A percentile compares a stretch with the other conserved stretches of the same genome.
These are phyloP conservation scores for Cucurbita moschata DNA, from an alignment of 306 rosid genomes.

Conservation along the genomic window DNA sequence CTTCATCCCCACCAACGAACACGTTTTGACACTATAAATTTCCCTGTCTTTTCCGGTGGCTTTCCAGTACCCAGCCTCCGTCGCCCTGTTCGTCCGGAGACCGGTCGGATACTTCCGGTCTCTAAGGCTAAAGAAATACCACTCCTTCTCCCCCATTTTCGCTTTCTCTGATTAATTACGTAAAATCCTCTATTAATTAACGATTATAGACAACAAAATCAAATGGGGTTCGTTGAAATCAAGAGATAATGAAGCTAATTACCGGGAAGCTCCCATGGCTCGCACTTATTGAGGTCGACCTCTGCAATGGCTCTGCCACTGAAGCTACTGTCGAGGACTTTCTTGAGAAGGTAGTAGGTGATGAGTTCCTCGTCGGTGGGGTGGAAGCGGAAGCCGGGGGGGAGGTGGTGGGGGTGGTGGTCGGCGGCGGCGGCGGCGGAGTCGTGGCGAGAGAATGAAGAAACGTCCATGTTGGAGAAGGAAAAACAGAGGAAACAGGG, in stretches of 20 bases:
- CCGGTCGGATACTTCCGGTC: constrained; percentile 95
- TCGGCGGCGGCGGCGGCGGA: background rate
- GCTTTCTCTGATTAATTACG: constrained; percentile 45
- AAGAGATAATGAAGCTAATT: background rate
- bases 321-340: constrained; percentile 63
- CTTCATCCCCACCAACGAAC: constrained; percentile 88
- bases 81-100: constrained; percentile 69
- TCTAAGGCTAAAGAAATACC: constrained; percentile 83
- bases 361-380: constrained; percentile 94
- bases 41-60: constrained; percentile 94
- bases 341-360: constrained; percentile 75
- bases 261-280: constrained; percentile 98
- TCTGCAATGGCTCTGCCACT: constrained; percentile 79
- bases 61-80: constrained; percentile 98
- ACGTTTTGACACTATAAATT: constrained; percentile 59
- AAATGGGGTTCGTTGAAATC: too few relatives aligned
- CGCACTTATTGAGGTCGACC: constrained; percentile 95
- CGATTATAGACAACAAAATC: too few relatives aligned
- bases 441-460: constrained; percentile 11
- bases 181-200: too few relatives aligned
- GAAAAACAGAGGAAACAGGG: too few relatives aligned
- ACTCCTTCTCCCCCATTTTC: constrained; percentile 93
- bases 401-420: constrained; percentile 31
- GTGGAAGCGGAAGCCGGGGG: constrained; percentile 94
- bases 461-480: background rate